These are phyloP conservation scores for Trichosporon coremiiforme DNA, from an alignment of 1,284 basidiomycete species.

Conservation along the genomic window DNA sequence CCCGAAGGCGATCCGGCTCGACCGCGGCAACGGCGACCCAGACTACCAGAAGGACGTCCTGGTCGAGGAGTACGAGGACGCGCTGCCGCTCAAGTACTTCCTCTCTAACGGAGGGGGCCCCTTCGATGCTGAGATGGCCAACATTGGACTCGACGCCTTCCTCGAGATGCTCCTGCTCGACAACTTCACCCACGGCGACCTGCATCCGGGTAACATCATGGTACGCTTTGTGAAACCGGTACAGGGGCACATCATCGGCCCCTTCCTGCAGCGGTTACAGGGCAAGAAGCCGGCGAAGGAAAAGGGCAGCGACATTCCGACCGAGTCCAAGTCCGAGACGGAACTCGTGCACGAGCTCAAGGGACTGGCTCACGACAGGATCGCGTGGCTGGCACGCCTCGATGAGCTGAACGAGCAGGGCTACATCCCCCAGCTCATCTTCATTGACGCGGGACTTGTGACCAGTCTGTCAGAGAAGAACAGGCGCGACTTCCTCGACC, in stretches of 20 bases:
- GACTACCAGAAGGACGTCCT: slow-evolving; percentile 67
- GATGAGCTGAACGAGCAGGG: slow-evolving; percentile 68
- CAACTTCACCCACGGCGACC: slow-evolving; percentile 96
- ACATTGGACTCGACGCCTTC: slow-evolving; percentile 92
- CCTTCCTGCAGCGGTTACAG: slow-evolving; percentile 46
- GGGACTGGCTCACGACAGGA: slow-evolving; percentile 62
- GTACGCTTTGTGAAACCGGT: slow-evolving; percentile 88
- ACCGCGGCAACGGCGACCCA: slow-evolving; percentile 7
- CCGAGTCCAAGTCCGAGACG: slow-evolving; percentile 42
- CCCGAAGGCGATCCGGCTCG: slow-evolving; percentile 58
- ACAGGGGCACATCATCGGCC: slow-evolving; percentile 62
- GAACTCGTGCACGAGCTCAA: slow-evolving; percentile 71
- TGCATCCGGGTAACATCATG: slow-evolving; percentile 87
- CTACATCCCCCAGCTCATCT: slow-evolving; percentile 90
- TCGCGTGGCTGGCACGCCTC: slow-evolving; percentile 74
- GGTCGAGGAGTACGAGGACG: slow-evolving; percentile 92
- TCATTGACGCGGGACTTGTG: slow-evolving; percentile 94
- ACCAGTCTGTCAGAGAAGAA: slow-evolving; percentile 80
- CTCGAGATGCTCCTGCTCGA: slow-evolving; percentile 97
- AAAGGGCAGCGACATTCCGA: slow-evolving; percentile 35
- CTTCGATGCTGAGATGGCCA: slow-evolving; percentile 86
- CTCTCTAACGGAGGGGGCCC: slow-evolving; percentile 86
- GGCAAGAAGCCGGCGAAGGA: slow-evolving; percentile 29
- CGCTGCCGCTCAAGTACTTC: slow-evolving; percentile 86
- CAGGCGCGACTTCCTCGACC: slow-evolving; percentile 89